These are phyloP conservation scores for Monosporozyma servazzii DNA, from an alignment of 805 yeast species.

Conservation along the genomic window DNA sequence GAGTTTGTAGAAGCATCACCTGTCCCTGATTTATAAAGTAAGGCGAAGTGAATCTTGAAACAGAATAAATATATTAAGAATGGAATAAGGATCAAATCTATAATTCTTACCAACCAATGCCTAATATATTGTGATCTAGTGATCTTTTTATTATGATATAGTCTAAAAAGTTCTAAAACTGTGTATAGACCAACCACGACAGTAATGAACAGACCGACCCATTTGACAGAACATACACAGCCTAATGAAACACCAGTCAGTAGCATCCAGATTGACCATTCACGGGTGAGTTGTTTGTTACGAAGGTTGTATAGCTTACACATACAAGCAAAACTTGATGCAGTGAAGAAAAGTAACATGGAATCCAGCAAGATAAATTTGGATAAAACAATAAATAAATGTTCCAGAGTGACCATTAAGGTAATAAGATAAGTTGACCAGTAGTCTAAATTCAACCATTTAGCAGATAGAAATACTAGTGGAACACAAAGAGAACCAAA, in stretches of 20 bases:
- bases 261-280: constrained; percentile 63
- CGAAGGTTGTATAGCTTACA: constrained; percentile 58
- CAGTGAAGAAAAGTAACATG: constrained; percentile 81
- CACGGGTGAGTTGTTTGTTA: constrained; percentile 47
- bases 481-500: constrained; percentile 84
- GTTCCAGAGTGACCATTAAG: constrained; percentile 72
- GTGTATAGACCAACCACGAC: constrained; percentile 51
- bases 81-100: constrained; percentile 65
- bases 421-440: constrained; percentile 71
- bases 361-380: constrained; percentile 89
- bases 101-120: constrained; percentile 69
- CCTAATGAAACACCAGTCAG: constrained; percentile 64
- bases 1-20: constrained; percentile 91
- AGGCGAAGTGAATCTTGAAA: constrained; percentile 73
- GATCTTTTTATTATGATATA: constrained; percentile 29
- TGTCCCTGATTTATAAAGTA: constrained; percentile 74
- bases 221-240: constrained; percentile 75
- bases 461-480: constrained; percentile 72
- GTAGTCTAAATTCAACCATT: constrained; percentile 62
- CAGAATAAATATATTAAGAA: constrained; percentile 54
- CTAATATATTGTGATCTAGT: constrained; percentile 32
- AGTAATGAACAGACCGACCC: constrained; percentile 75
- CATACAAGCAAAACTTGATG: constrained; percentile 67
- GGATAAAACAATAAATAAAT: constrained; percentile 74
- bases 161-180: constrained; percentile 41